These are phyloP conservation scores for Penium margaritaceum DNA, from an alignment of 139 green algal species.

Conservation along the genomic window DNA sequence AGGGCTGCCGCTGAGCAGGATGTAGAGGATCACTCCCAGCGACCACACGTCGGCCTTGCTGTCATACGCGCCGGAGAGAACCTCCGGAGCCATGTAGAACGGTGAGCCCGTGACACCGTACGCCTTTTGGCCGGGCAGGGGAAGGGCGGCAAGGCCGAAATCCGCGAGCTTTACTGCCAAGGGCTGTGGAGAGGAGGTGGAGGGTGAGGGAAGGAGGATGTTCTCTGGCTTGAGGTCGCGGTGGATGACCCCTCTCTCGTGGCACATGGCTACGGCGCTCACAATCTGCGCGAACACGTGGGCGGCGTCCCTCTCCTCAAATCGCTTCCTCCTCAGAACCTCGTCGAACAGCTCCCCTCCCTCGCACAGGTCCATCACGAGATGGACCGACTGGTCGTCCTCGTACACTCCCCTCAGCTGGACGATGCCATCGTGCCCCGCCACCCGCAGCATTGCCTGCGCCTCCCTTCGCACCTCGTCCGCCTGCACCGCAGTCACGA, in stretches of 20 bases:
- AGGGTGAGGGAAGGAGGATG: slow-evolving; percentile 65
- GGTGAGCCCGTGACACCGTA: slow-evolving; percentile 8
- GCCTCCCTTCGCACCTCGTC: slow-evolving; percentile 84
- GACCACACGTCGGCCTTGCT: background rate
- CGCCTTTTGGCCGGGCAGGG: background rate
- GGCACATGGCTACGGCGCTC: slow-evolving; percentile 77
- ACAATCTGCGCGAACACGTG: slow-evolving; percentile 77
- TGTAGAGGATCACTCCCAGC: slow-evolving; percentile 5
- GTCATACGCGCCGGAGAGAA: slow-evolving; percentile 29
- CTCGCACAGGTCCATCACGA: slow-evolving; percentile 24
- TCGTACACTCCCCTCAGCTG: slow-evolving; percentile 8
- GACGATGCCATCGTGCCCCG: slow-evolving; percentile 69
- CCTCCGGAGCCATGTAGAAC: slow-evolving; percentile 33
- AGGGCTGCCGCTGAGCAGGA: background rate
- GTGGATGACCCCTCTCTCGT: slow-evolving; percentile 87
- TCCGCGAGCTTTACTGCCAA: background rate
- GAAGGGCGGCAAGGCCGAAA: background rate
- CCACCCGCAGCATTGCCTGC: slow-evolving; percentile 79
- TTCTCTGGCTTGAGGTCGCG: slow-evolving; percentile 83
- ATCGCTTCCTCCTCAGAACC: slow-evolving; percentile 71
- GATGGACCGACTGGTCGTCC: slow-evolving; percentile 13
- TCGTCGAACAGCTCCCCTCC: slow-evolving; percentile 92
- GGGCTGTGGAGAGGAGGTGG: background rate
- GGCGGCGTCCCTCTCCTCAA: slow-evolving; percentile 77
- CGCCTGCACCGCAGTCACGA: slow-evolving; percentile 70